A percentile compares a stretch with the other conserved stretches of the same genome.
phyloP scores from a whole-genome alignment of 306 rosid genomes.

The Dryas drummondii region DNA sequence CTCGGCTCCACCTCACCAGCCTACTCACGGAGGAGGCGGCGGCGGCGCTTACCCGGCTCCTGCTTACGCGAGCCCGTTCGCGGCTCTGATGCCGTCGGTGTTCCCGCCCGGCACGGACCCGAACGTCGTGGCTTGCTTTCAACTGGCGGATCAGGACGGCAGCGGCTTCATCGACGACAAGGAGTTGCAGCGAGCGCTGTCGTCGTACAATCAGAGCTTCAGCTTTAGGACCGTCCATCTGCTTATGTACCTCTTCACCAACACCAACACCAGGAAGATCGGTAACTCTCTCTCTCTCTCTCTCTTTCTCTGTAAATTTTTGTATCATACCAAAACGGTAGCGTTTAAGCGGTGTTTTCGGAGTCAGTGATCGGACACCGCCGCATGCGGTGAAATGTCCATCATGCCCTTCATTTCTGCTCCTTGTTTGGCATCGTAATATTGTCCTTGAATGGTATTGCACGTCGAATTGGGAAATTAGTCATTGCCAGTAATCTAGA shows the following conservation, averaged over 20 bases:
- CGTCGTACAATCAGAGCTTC: constrained; percentile 78
- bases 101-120: constrained; percentile 97
- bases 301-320: not conserved
- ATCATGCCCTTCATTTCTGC: too few relatives aligned
- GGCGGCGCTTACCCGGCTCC: constrained; percentile 39
- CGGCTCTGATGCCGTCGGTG: constrained; percentile 69
- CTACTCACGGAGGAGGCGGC: constrained; percentile 21
- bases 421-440: too few relatives aligned
- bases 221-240: constrained; percentile 91
- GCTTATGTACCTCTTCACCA: constrained; percentile 87
- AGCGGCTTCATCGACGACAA: constrained; percentile 88
- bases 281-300: constrained; percentile 38
- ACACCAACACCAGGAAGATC: constrained; percentile 65
- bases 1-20: constrained; percentile 43
- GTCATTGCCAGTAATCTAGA: too few relatives aligned
- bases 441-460: too few relatives aligned
- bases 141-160: constrained; percentile 85
- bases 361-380: too few relatives aligned
- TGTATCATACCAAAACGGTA: too few relatives aligned
- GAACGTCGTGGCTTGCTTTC: constrained; percentile 74
- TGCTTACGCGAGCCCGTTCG: constrained; percentile 50
- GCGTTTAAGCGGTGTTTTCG: too few relatives aligned
- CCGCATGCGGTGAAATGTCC: too few relatives aligned
- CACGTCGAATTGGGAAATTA: not conserved
- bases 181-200: constrained; percentile 85